Percentiles rank a stretch among this genome's conserved stretches.
These are phyloP conservation scores for Phoenix roebelenii DNA, from an alignment of 176 grass and related monocot species.

Conservation along the genomic window DNA sequence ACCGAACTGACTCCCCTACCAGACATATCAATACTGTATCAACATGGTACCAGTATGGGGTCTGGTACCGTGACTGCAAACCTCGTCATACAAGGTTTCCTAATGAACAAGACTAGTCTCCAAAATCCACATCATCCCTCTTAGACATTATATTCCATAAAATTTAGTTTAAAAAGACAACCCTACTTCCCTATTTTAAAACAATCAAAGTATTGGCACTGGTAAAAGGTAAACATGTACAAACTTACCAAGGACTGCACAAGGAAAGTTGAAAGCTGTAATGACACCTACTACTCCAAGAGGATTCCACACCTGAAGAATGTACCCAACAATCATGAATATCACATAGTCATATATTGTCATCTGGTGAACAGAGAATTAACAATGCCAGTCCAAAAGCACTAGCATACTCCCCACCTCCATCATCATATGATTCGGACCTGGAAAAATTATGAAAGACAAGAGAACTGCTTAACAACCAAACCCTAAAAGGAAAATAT, in stretches of 20 bases:
- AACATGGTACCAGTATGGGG: too few species aligned
- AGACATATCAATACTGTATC: too few species aligned
- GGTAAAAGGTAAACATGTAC: not conserved
- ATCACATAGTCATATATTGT: conserved; percentile 8
- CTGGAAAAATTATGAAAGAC: conserved; percentile 33
- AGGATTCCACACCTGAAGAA: conserved; percentile 91
- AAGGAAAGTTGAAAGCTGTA: conserved; percentile 97
- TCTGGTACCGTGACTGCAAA: too few species aligned
- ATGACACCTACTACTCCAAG: conserved; percentile 97
- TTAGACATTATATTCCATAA: too few species aligned
- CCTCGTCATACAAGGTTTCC: too few species aligned
- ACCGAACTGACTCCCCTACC: too few species aligned
- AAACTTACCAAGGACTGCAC: conserved; percentile 75
- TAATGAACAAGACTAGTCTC: too few species aligned
- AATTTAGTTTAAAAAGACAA: too few species aligned
- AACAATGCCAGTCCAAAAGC: conserved; percentile 12
- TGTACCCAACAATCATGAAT: conserved; percentile 12
- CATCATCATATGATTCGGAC: conserved; percentile 99
- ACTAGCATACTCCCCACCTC: conserved; percentile 38
- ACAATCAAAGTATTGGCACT: too few species aligned
- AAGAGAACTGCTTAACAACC: conserved; percentile 8
- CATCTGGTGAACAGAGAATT: conserved; percentile 13
- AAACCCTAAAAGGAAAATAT: not conserved
- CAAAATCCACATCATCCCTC: too few species aligned
- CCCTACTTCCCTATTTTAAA: too few species aligned